Evolutionary conservation across 1,284 basidiomycete species (phyloP), one percentile per base, ranked within the genome.

Genomic region (Cutaneotrichosporon arboriforme): DNA sequence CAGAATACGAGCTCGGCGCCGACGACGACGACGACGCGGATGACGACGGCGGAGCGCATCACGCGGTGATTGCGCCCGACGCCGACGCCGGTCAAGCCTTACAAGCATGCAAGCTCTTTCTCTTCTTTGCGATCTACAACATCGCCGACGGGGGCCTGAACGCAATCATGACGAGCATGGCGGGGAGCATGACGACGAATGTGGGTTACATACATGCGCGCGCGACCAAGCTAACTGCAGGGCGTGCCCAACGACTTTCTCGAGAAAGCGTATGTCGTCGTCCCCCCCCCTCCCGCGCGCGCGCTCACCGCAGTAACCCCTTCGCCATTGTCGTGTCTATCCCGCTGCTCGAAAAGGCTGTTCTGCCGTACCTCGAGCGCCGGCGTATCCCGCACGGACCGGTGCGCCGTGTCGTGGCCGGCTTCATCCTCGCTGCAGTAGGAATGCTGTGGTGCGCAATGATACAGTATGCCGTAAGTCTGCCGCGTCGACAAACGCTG

Each of bases 201-300:
- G 64, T 43, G 4, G 34, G 21, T n/a, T n/a, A 1, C 9, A n/a
- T n/a, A n/a, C n/a, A n/a, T n/a, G 15, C 18, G 4, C 26, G 7
- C 9, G 8, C 22, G 12, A 3, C 1, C 10, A 1, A 42, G 22
- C 54, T 56, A 31, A 55, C 39, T 21, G 45, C 50, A 31, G 53
- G 74, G 74, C 48, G 67, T 76, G 0, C 78, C 78, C 48, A 79
- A 78, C 69, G 78, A 79, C 57, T 52, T 80, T 38, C 68, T 77
- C 51, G 67, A 66, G 17, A 55, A 60, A 41, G 62, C 61, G 64
- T 65, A 39, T 51, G 64, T 52, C 1, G 4, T 5, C 1, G 4
- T 5, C 7, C 13, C 8, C 26, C 20, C 13, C 2, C n/a, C n/a
- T n/a, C n/a, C n/a, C n/a, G n/a, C n/a, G n/a, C n/a, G n/a, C n/a